Base-by-base conservation (phyloP, 2,329 filamentous ascomycete genomes). In the Cladophialophora psammophila region DNA sequence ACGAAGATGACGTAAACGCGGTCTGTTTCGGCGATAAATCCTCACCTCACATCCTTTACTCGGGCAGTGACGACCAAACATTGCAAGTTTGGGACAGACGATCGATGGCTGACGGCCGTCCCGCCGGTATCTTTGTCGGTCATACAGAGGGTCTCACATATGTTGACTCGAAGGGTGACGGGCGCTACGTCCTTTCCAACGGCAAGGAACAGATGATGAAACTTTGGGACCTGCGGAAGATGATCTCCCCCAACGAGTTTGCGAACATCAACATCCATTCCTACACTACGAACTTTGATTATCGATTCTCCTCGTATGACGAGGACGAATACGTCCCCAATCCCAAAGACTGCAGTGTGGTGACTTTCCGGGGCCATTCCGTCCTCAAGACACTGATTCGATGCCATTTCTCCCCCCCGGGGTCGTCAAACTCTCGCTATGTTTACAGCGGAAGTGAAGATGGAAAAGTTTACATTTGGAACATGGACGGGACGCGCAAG, bases 181-280 rank as follows among this genome's bases (percentile, higher is more conserved):
- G 89, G 2, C 87, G 94, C 64, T 98, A 98, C 77, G 91, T 98
- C 8, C 86, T 99, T 32, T 94, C 90, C 72, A 99, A 99, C 74
- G 92, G 89, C 69, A 99, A 98, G 76, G 95, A 99, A 76, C 95
- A 98, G 78, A 94, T 90, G 50, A 96, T 96, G 88, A 98, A 98
- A 80, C 85, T 99, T 0, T 99, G 95, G 95, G 95, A 99, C 77
- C 78, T 97, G 64, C 86, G 94, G 60, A 96, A 92, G 84, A 94
- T 93, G 85, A 91, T 95, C 83, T 88, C 88, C 5, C 90, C 90
- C 0, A 85, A 89, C 38, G 77, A 80, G 77, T 79, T 82, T 74
- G 72, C 76, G 73, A 78, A 77, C 4, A 82, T 89, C 64, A 81
- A 88, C 58, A 78, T 81, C 4, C 76, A 79, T 60, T 75, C 77